Evolutionary conservation across 345 rosid genomes (phyloP).

Genomic region (Rhizophora apiculata): DNA sequence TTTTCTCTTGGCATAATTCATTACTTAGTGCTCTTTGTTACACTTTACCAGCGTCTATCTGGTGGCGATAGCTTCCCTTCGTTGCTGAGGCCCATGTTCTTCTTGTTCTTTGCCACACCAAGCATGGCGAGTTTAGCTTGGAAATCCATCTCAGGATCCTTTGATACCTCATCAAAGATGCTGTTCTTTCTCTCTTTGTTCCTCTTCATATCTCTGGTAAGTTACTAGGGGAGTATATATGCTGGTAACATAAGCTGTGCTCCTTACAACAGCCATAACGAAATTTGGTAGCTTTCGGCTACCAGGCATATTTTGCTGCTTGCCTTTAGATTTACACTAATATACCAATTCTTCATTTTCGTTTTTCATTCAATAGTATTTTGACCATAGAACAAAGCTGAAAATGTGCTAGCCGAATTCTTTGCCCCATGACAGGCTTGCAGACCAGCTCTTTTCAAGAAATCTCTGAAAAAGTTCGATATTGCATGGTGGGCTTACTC

Average conservation of each 20-base stretch:
- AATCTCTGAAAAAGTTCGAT: constrained; percentile 59
- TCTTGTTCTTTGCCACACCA: constrained; percentile 70
- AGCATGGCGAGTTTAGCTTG: constrained; percentile 64
- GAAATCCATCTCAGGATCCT: constrained; percentile 52
- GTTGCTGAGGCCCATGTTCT: constrained; percentile 52
- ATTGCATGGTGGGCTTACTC: constrained; percentile 77
- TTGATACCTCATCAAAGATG: constrained; percentile 37
- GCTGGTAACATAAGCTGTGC: no score
- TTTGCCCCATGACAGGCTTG: constrained; percentile 36
- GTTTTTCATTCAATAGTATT: no score
- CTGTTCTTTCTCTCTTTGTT: constrained; percentile 33
- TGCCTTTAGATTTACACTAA: no score
- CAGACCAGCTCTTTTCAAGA: constrained; percentile 62
- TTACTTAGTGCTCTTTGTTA: constrained; percentile 64
- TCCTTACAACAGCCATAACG: no score
- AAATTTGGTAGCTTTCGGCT: no score
- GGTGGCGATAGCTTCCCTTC: constrained; percentile 41
- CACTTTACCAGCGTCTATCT: constrained; percentile 61
- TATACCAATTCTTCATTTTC: no score
- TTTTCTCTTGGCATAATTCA: constrained; percentile 67
- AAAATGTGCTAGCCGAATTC: not conserved
- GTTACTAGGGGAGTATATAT: no score
- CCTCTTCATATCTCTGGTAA: constrained; percentile 61
- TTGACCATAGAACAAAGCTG: no score
- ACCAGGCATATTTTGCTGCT: no score